Evolutionary conservation across 2,329 filamentous ascomycete species (phyloP), one percentile per base, ranked within the genome.

Genomic region (Colletotrichum ledebouriae): DNA sequence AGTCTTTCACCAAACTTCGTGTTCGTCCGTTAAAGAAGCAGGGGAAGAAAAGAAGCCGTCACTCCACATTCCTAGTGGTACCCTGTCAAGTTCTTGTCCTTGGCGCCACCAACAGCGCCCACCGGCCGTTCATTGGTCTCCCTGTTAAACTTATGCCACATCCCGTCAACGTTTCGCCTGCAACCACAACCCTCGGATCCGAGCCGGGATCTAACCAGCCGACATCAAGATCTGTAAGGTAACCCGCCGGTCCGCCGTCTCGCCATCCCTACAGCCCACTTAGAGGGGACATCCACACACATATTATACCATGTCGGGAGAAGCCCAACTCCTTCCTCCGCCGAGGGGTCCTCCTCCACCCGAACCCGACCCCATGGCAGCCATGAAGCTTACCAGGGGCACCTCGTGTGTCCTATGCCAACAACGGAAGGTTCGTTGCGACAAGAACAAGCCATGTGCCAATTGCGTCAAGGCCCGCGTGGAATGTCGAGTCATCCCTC

Each of bases 401-500:
- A 86, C 87, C 70, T 88, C 86, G 69, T 95, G 92, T 74, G 84
- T 93, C 13, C 83, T 90, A 20, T 95, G 92, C 75, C 91, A 94
- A 76, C 90, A 92, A 76, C 88, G 91, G 69, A 94, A 94, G 77
- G 86, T 94, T 47, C 89, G 89, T 68, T 94, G 92, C 78, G 89
- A 93, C 77, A 91, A 90, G 78, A 87, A 85, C 72, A 89, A 89
- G 77, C 91, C 91, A 15, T 94, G 92, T 75, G 83, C 86, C 73
- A 90, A 91, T 78, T 93, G 91, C 75, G 81, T 88, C 75, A 90
- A 87, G 77, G 85, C 87, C 59, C 80, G 83, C 22, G 85, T 85
- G 37, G 86, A 92, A 72, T 94, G 89, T 75, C 83, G 84, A 42
- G 86, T 90, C 7, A 78, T 86, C 71, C 80, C 87, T 73, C 80